Evolutionary conservation across 768 basidiomycete genomes (phyloP).

Genomic region (Lyophyllum decastes): DNA sequence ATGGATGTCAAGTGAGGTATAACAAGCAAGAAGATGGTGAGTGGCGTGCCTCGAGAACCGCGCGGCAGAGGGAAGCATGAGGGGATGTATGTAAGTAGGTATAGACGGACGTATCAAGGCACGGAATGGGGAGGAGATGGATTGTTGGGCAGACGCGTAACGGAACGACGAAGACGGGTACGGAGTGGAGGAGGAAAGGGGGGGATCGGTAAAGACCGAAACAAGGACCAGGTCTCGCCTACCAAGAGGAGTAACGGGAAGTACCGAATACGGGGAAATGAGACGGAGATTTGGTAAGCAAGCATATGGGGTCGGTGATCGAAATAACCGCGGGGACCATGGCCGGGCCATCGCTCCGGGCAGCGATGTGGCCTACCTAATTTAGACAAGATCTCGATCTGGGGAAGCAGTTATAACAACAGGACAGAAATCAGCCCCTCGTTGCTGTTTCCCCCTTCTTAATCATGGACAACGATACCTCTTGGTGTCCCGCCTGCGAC

Average conservation of each 20-base stretch:
- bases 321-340: constrained; percentile 19
- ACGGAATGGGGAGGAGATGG: neutral
- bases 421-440: constrained; percentile 1
- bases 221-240: neutral
- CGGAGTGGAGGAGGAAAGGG: neutral
- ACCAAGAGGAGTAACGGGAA: constrained; percentile 3
- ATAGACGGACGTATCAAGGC: neutral
- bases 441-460: constrained; percentile 16
- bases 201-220: neutral
- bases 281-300: constrained; percentile 9
- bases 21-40: neutral
- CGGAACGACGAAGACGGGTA: neutral
- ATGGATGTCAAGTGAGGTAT: neutral
- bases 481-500: constrained; percentile 83
- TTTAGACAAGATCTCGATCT: constrained; percentile 19
- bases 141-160: neutral
- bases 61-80: neutral
- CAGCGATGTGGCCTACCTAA: constrained; percentile 12
- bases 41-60: neutral
- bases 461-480: constrained; percentile 58
- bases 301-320: constrained; percentile 2
- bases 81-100: constrained; percentile 2
- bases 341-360: constrained; percentile 18
- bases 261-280: constrained; percentile 1
- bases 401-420: constrained; percentile 28